Percentiles rank a stretch among this genome's conserved stretches.
phyloP scores from a whole-genome alignment of 73 alveolate genomes.

The Paraurostyla sp. region DNA sequence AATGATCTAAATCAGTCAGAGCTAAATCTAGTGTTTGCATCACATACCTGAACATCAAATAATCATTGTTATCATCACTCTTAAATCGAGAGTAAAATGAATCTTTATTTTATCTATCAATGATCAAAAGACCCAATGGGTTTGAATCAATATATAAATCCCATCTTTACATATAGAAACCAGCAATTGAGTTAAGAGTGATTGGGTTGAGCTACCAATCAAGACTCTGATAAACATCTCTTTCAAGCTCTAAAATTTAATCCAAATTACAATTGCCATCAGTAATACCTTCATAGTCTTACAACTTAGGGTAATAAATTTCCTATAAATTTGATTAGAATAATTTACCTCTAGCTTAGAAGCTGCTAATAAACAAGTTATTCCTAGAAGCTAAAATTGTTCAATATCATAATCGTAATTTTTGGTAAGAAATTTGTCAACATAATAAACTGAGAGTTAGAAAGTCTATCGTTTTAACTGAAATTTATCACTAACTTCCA shows the following conservation, averaged over 20 bases:
- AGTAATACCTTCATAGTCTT: not conserved
- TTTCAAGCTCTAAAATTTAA: constrained; percentile 4
- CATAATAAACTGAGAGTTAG: not conserved
- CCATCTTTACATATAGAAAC: constrained; percentile 25
- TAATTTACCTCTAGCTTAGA: constrained; percentile 41
- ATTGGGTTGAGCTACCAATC: constrained; percentile 32
- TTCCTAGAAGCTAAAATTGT: constrained; percentile 3
- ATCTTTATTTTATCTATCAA: not conserved
- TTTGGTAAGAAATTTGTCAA: not conserved
- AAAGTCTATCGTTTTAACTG: constrained; percentile 23
- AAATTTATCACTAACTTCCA: constrained; percentile 53
- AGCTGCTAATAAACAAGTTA: constrained; percentile 38
- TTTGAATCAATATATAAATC: not conserved
- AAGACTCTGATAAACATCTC: not conserved
- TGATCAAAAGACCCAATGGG: not conserved
- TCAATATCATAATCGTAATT: not conserved
- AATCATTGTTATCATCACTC: constrained; percentile 38
- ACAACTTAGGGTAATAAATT: constrained; percentile 11
- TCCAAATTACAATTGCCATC: constrained; percentile 18
- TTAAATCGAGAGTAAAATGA: not conserved
- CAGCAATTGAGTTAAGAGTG: constrained; percentile 2
- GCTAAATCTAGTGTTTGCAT: constrained; percentile 7
- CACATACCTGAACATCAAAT: constrained; percentile 24
- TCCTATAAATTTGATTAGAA: no score
- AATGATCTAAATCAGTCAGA: constrained; percentile 9